phyloP scores from a whole-genome alignment of 495 filamentous ascomycete species.

The Pseudoneurospora amorphoporcata region DNA sequence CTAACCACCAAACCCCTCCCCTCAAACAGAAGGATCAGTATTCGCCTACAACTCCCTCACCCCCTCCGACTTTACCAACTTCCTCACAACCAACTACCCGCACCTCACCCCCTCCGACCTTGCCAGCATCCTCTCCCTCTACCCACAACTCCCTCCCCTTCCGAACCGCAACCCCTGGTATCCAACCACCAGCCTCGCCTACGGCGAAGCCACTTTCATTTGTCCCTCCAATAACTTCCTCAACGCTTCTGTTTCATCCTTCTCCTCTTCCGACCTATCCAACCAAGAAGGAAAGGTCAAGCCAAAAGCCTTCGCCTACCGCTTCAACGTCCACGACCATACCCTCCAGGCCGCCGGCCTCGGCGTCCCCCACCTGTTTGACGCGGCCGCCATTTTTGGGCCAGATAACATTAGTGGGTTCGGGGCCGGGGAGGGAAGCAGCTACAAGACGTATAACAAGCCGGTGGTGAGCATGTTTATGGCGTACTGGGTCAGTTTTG shows the following conservation, averaged over 20 bases:
- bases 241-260: conserved; percentile 5
- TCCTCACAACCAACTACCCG: conserved; percentile 38
- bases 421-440: conserved; percentile 5
- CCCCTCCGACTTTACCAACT: conserved; percentile 32
- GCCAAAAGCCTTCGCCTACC: conserved; percentile 9
- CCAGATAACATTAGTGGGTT: conserved; percentile 19
- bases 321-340: conserved; percentile 18
- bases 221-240: conserved; percentile 42
- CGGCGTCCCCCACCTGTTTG: conserved; percentile 21
- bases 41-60: conserved; percentile 40
- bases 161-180: conserved; percentile 27
- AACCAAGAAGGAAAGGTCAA: neutral
- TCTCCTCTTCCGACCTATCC: neutral
- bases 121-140: conserved; percentile 24
- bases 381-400: conserved; percentile 34
- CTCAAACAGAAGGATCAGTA: conserved; percentile 31
- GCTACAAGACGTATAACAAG: conserved; percentile 27
- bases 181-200: conserved; percentile 37
- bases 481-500: conserved; percentile 35
- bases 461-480: conserved; percentile 25
- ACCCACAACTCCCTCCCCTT: conserved; percentile 15
- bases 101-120: conserved; percentile 36
- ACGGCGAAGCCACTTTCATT: conserved; percentile 54
- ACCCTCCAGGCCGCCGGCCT: conserved; percentile 7
- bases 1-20: neutral